Evolutionary conservation across 2,329 filamentous ascomycete species (phyloP), one percentile per base, ranked within the genome.

Genomic region (Blastomyces gilchristii): DNA sequence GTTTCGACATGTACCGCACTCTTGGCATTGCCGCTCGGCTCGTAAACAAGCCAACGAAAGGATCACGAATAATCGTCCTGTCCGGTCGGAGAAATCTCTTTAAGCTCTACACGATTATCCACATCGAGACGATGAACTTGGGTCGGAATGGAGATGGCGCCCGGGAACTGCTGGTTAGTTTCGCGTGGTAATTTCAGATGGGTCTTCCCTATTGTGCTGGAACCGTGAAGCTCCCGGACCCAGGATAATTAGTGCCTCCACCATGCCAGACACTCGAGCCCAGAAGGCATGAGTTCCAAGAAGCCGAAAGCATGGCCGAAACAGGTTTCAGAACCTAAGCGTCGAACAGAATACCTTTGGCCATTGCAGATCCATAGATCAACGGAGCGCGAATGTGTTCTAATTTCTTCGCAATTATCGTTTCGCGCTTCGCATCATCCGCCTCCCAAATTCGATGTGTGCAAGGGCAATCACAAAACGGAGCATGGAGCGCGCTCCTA

Each of bases 311-410:
- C 56, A 58, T 14, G 34, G 39, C 22, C 37, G n/a, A 58, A 58
- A 43, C 56, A 58, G 56, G 57, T 59, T 59, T 59, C 57, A 43
- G 57, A 59, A 34, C 18, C 34, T 59, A 47, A 59, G 28, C 41
- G 57, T 59, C 41, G 25, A 12, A 12, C n/a, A 2, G n/a, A 59
- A n/a, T n/a, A 41, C 25, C 43, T 59, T 47, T 43, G 41, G 7
- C 57, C 12, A 28, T 59, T 59, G 57, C 57, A 59, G 57, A 59
- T 47, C 57, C 22, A 41, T 16, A 41, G 54, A 57, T 41, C 54
- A 37, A 49, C 18, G 16, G 43, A 58, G 22, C 12, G 18, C 12
- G 18, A 58, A 58, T 45, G 14, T 49, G 34, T 31, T 49, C 25
- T 8, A 31, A 49, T 49, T 43, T 49, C 57, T 59, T 22, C 57